Evolutionary conservation across 2,329 filamentous ascomycete species (phyloP).

Genomic region (Monilinia aucupariae): DNA sequence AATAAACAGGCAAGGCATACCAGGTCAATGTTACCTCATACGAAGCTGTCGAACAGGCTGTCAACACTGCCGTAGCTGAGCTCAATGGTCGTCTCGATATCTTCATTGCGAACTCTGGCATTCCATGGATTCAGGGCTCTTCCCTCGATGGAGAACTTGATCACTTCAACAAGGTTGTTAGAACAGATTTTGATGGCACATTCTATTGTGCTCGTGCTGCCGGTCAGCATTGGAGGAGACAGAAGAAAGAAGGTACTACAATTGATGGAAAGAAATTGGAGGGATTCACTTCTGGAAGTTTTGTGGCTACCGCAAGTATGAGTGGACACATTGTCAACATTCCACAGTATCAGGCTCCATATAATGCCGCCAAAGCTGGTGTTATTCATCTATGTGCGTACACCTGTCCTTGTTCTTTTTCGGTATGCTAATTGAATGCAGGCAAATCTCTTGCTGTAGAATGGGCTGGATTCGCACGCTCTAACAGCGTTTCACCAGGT

Average conservation of each 20-base stretch:
- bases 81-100: conserved; percentile 72
- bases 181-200: conserved; percentile 68
- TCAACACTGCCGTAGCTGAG: conserved; percentile 50
- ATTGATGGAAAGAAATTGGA: conserved; percentile 56
- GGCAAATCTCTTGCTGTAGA: conserved; percentile 68
- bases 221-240: conserved; percentile 62
- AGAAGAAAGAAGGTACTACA: conserved; percentile 62
- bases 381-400: conserved; percentile 52
- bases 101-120: conserved; percentile 74
- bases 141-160: conserved; percentile 60
- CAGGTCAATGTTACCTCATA: conserved; percentile 54
- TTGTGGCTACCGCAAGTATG: conserved; percentile 75
- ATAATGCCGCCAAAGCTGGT: conserved; percentile 68
- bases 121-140: conserved; percentile 65
- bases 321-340: conserved; percentile 73
- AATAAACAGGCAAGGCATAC: conserved; percentile 50
- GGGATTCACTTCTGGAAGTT: conserved; percentile 59
- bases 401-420: background rate
- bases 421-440: conserved; percentile 29
- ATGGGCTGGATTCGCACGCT: conserved; percentile 69
- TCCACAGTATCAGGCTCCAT: conserved; percentile 67
- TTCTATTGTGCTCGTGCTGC: conserved; percentile 72
- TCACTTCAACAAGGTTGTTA: conserved; percentile 62
- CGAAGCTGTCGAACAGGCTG: conserved; percentile 38
- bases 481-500: conserved; percentile 67